Base-by-base conservation (phyloP, 768 basidiomycete genomes). In the Glaciozyma martinii region DNA sequence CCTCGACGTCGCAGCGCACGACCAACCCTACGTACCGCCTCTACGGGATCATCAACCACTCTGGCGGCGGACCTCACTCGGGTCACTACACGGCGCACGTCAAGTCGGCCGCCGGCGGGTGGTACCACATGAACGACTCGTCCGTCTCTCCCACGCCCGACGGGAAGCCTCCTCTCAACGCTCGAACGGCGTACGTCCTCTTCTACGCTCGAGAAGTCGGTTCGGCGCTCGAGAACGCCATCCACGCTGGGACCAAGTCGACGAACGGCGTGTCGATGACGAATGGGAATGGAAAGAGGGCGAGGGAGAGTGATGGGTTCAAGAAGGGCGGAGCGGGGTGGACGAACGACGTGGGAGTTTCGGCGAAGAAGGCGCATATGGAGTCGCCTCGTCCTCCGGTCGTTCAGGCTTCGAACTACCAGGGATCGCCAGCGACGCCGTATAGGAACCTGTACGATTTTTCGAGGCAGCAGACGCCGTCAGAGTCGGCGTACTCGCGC, bases 71-170 rank as follows among this genome's bases (percentile, higher is more conserved):
- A 8, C 90, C 93, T 19, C 89, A 95, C 74, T 93, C 89, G 3
- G 95, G 95, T 6, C 95, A 99, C 76, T 99, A 99, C 77, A 90
- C 84, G 69, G 86, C 93, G 23, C 86, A 84, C 72, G 84, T 95
- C 72, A 89, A 85, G 75, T 81, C 83, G 47, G 81, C 80, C 43
- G 78, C 82, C 42, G 86, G 84, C 16, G 78, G 78, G 43, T 99
- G 93, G 93, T 85, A 82, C 78, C 86, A 90, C 78, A 93, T 93
- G 86, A 94, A 99, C 78, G 95, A 99, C 74, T 90, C 92, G 33
- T 79, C 79, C 54, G 87, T 92, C 29, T 77, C 81, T 15, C 5
- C 73, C 76, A 19, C 74, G 70, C 23, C 67, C 76, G 21, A 29
- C 21, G 57, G 55, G 7, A 32, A 47, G 15, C 70, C 81, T 7